Percentiles rank a stretch among this genome's conserved stretches.
These are phyloP conservation scores for Pichia nanzhaoensis DNA, from an alignment of 805 yeast genomes.

Conservation along the genomic window DNA sequence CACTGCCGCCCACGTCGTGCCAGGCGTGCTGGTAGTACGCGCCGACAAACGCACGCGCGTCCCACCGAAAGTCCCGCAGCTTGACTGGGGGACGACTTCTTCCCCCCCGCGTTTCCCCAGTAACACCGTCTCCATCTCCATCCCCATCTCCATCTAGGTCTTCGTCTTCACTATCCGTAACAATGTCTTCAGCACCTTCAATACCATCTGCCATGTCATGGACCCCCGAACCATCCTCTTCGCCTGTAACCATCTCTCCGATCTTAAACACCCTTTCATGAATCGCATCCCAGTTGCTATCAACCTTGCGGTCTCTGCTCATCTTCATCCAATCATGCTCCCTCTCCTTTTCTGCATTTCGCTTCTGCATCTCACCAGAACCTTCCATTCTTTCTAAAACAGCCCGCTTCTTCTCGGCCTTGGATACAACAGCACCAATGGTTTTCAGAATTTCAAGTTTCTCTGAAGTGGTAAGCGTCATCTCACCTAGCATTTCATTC, in stretches of 20 bases:
- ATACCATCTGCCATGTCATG: constrained; percentile 14
- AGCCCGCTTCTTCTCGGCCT: constrained; percentile 33
- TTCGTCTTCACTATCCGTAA: not conserved
- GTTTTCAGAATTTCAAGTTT: constrained; percentile 31
- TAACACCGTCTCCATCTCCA: too few relatives aligned
- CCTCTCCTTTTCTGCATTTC: constrained; percentile 1
- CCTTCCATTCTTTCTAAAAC: constrained; percentile 32
- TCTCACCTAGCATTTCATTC: constrained; percentile 25
- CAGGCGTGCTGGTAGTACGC: constrained; percentile 3
- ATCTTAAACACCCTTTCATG: constrained; percentile 27
- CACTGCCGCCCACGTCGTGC: not conserved
- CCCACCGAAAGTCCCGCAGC: constrained; percentile 2
- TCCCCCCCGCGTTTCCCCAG: too few relatives aligned
- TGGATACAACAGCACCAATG: constrained; percentile 34
- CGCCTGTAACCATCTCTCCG: constrained; percentile 12
- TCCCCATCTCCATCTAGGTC: not conserved
- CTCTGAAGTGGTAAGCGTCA: constrained; percentile 7
- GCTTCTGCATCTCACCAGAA: constrained; percentile 1
- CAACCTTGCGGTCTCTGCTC: constrained; percentile 21
- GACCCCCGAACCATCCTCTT: constrained; percentile 19
- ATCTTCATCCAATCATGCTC: constrained; percentile 21
- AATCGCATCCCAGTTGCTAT: constrained; percentile 40
- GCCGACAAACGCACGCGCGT: not conserved
- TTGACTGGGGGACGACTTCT: too few relatives aligned
- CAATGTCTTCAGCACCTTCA: not conserved